phyloP scores from a whole-genome alignment of 768 basidiomycete genomes.

The Rhodosporidiobolus sp. region DNA sequence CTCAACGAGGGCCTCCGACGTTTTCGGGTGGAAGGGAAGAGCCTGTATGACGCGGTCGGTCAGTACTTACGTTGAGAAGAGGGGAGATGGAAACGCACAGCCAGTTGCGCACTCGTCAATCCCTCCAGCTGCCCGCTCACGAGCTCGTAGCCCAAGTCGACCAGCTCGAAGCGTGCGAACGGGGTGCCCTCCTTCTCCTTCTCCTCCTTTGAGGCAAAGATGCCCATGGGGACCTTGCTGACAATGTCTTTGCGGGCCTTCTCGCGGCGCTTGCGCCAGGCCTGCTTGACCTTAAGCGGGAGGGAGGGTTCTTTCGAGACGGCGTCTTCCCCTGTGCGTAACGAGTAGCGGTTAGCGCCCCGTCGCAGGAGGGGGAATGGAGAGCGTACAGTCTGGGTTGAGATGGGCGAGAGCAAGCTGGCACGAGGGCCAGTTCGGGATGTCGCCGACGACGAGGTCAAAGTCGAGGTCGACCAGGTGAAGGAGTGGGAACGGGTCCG shows the following conservation, averaged over 20 bases:
- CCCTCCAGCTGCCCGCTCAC: neutral
- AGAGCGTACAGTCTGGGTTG: neutral
- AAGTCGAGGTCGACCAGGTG: conserved; percentile 22
- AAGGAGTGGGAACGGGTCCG: conserved; percentile 31
- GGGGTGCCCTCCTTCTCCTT: neutral
- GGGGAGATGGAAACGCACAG: neutral
- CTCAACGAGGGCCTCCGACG: conserved; percentile 11
- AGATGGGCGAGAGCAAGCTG: neutral
- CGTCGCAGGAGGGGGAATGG: neutral
- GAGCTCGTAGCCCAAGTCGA: conserved; percentile 12
- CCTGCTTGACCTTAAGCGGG: neutral
- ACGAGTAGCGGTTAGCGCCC: neutral
- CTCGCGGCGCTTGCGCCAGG: conserved; percentile 3
- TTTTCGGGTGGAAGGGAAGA: conserved; percentile 15
- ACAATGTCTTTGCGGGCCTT: conserved; percentile 14
- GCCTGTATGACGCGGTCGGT: neutral
- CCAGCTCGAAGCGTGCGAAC: conserved; percentile 12
- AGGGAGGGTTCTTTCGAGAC: too few species aligned
- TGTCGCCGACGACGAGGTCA: neutral
- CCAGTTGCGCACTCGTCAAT: conserved; percentile 24
- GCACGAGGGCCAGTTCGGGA: too few species aligned
- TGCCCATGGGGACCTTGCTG: conserved; percentile 4
- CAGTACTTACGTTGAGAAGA: too few species aligned
- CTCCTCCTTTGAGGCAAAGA: neutral
- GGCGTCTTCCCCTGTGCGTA: conserved; percentile 3